phyloP scores from a whole-genome alignment of 192 early-diverging fungal species.

The Diversispora epigaea region DNA sequence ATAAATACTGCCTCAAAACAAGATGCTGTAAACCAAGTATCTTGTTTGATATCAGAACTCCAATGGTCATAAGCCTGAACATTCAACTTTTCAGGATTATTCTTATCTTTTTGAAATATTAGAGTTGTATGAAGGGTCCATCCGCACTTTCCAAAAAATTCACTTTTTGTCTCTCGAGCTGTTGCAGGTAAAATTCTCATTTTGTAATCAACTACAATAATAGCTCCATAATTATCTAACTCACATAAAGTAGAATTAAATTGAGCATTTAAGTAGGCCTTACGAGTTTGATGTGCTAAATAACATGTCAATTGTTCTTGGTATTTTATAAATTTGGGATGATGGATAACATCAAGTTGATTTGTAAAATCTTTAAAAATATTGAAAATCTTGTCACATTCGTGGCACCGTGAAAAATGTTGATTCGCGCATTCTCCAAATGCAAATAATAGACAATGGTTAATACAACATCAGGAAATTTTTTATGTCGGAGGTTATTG shows the following conservation, averaged over 20 bases:
- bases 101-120: slow-evolving; percentile 7
- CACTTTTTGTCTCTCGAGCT: neutral
- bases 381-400: neutral
- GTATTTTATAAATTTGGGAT: neutral
- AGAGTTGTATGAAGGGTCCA: neutral
- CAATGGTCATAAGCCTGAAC: too few relatives aligned
- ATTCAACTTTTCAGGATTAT: too few relatives aligned
- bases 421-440: neutral
- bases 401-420: neutral
- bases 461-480: neutral
- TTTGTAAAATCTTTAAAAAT: neutral
- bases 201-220: slow-evolving; percentile 5
- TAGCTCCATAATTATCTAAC: neutral
- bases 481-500: too few relatives aligned
- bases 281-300: neutral
- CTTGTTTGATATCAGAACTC: too few relatives aligned
- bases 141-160: slow-evolving; percentile 1
- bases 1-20: too few relatives aligned
- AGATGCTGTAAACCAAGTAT: too few relatives aligned
- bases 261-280: neutral
- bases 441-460: slow-evolving; percentile 5
- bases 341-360: neutral
- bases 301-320: slow-evolving; percentile 8
- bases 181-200: neutral
- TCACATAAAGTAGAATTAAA: neutral